Evolutionary conservation across 1,139 yeast genomes (phyloP), one percentile per base, ranked within the genome.

Genomic region (Geotrichum cucujoidarum): DNA sequence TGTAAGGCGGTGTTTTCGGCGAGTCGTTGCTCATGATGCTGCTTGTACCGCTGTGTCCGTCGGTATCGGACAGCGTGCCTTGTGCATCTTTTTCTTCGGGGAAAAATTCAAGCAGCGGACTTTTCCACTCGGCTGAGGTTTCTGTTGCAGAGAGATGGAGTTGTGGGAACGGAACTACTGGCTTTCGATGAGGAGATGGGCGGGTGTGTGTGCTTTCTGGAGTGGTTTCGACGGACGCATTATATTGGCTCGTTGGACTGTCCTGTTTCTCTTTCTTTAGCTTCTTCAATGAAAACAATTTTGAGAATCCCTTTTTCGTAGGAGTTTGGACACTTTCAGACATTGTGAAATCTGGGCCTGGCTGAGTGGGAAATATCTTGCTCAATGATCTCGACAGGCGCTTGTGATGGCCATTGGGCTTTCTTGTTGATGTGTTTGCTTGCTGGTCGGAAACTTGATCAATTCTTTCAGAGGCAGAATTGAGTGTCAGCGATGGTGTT

Each of bases 51-150:
- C 40, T 42, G 29, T 21, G 25, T 27, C 22, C 10, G n/a, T 38
- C 32, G 27, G 17, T 21, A 14, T 17, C 35, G 29, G 10, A 31
- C 45, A 14, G 45, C 27, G 14, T 16, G 3, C 1, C 29, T 25
- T 25, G 29, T 7, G 29, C 29, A 8, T 25, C 11, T 25, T 7
- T 25, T 7, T 25, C 29, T 7, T 31, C 5, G 16, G 47, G 38
- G 17, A 38, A 32, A 31, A 40, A 40, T 13, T 40, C 30, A n/a
- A 31, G 34, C 21, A 32, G 27, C 14, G 36, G 43, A 14, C 20
- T 27, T 35, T 35, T 35, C 38, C 38, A 35, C 13, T 24, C 43
- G 4, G 33, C 30, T 5, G 21, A 18, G 18, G n/a, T 24, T 21
- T 44, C 39, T 24, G 27, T 24, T 5, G 33, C 30, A 17, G 31